Conservation (phyloP, 208 protist species). For the Giardia muris region DNA sequence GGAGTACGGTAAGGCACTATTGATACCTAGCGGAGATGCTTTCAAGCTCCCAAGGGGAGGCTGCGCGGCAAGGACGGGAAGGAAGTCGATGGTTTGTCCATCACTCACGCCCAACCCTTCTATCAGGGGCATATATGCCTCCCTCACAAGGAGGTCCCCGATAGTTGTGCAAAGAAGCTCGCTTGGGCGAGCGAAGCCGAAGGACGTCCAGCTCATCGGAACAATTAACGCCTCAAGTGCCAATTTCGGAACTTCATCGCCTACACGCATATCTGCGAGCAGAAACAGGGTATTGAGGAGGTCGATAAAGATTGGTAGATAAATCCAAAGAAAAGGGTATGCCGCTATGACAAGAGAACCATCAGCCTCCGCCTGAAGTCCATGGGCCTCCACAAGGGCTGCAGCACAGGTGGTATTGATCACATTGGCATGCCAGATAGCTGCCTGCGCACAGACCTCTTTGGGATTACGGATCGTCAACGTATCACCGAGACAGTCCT, state of each 20-base stretch:
- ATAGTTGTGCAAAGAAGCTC: not conserved
- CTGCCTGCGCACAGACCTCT: too few species aligned
- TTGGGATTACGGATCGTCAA: too few species aligned
- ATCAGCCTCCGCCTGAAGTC: too few species aligned
- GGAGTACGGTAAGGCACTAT: not conserved
- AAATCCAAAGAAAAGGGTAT: not conserved
- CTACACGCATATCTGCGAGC: not conserved
- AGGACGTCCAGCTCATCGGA: not conserved
- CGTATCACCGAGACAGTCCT: too few species aligned
- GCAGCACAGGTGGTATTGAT: too few species aligned
- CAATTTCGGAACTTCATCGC: too few species aligned
- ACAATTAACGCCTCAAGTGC: not conserved
- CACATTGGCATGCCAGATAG: too few species aligned
- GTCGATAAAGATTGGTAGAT: not conserved
- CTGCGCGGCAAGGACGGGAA: not conserved
- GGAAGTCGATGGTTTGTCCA: not conserved
- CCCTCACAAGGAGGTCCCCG: not conserved
- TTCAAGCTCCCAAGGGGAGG: not conserved
- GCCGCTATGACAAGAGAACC: too few species aligned
- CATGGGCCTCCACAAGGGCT: too few species aligned
- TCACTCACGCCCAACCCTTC: not conserved
- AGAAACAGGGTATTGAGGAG: not conserved
- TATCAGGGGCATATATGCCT: not conserved
- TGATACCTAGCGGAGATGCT: not conserved
- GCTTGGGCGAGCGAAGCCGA: not conserved